Base-by-base conservation (phyloP, 208 protist species). In the Leishmania martiniquensis region DNA sequence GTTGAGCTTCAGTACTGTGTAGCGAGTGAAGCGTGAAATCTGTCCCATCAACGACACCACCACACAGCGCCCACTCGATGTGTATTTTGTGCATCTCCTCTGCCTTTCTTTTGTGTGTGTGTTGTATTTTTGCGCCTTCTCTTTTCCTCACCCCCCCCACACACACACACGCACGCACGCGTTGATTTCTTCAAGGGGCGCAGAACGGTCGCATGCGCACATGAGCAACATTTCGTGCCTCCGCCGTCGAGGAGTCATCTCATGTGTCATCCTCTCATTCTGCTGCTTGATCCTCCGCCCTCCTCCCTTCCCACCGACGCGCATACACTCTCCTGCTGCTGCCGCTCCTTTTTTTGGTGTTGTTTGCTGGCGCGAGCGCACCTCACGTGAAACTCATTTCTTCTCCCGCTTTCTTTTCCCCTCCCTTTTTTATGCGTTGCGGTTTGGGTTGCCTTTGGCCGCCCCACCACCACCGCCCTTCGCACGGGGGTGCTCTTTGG, bases 231-330 rank as follows among this genome's bases (percentile, higher is more conserved):
- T 20, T 39, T 37, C 13, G 29, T 37, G 57, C 37, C 12, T 9
- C 29, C n/a, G n/a, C n/a, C n/a, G n/a, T 34, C 57, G 9, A 32
- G 4, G 29, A 37, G n/a, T n/a, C n/a, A n/a, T 63, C 57, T 4
- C 13, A 29, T 63, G 10, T 0, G 12, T 13, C 29, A 2, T 17
- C 29, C 7, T 6, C 29, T 63, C 57, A 63, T 39, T 63, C 52
- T 59, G 29, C n/a, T 76, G 9, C 44, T 25, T 76, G 44, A 68
- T 51, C n/a, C 62, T 77, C 45, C 25, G 34, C n/a, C 20, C 45
- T 60, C 62, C 47, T n/a, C 45, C 60, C 22, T 13, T 37, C 42
- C 68, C 1, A n/a, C n/a, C n/a, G n/a, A n/a, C n/a, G n/a, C n/a
- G n/a, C n/a, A n/a, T n/a, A n/a, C n/a, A n/a, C n/a, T n/a, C n/a